phyloP scores from a whole-genome alignment of 2,329 filamentous ascomycete genomes.

The Rhinocladiella mackenziei region DNA sequence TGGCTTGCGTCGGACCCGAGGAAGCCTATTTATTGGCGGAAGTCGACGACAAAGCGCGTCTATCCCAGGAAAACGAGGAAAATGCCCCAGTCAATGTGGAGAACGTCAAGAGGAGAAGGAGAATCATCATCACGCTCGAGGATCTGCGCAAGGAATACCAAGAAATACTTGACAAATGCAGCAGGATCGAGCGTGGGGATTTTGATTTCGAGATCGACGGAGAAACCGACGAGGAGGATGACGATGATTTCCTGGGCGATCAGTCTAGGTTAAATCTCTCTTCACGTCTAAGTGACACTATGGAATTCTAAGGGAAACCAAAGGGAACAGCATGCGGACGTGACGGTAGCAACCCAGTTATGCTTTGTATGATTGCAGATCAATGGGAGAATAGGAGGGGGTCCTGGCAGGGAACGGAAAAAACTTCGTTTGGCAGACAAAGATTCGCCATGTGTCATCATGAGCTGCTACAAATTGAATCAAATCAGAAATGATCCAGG shows the following conservation, averaged over 20 bases:
- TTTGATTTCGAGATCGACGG: conserved; percentile 64
- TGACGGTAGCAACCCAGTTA: neutral
- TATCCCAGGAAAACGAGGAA: conserved; percentile 24
- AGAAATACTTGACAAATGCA: conserved; percentile 80
- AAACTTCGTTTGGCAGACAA: no score
- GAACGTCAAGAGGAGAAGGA: conserved; percentile 35
- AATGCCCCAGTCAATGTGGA: conserved; percentile 12
- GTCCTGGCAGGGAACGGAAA: no score
- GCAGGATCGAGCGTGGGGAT: conserved; percentile 81
- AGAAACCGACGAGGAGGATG: conserved; percentile 23
- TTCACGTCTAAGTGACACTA: conserved; percentile 6
- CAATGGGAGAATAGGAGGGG: no score
- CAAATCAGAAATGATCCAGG: no score
- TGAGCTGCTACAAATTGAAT: no score
- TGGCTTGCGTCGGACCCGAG: conserved; percentile 77
- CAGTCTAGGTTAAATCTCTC: conserved; percentile 22
- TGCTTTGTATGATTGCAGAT: no score
- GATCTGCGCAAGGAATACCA: conserved; percentile 88
- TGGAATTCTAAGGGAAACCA: conserved; percentile 8
- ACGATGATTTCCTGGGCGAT: conserved; percentile 11
- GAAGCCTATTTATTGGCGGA: conserved; percentile 68
- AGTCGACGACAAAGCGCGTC: conserved; percentile 7
- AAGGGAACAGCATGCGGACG: neutral
- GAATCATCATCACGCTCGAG: conserved; percentile 76
- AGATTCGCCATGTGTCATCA: no score